Conservation (phyloP, 106 monocot species). For the Agapanthus africanus region DNA sequence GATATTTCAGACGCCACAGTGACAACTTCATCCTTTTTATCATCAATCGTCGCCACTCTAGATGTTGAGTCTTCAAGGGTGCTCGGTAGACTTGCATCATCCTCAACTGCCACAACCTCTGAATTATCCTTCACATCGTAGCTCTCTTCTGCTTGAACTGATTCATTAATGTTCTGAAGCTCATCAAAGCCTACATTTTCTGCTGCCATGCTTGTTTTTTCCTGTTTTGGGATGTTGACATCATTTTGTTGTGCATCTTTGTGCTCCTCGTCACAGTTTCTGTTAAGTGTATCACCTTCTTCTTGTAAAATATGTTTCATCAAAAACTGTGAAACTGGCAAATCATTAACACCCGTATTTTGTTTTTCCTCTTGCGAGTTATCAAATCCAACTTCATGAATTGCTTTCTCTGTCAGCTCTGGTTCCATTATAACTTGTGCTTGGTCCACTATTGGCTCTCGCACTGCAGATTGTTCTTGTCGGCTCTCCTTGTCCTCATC, state of each 20-base stretch:
- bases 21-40: not conserved
- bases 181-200: conserved; percentile 3
- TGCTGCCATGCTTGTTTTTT: conserved; percentile 20
- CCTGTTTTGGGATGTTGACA: conserved; percentile 6
- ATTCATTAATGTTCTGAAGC: conserved; percentile 2
- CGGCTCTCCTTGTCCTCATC: conserved; percentile 2
- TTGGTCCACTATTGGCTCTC: conserved; percentile 8
- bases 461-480: conserved; percentile 2
- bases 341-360: too few relatives aligned
- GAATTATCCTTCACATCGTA: conserved; percentile 10
- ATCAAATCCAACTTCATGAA: conserved; percentile 10
- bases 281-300: conserved; percentile 16
- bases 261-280: conserved; percentile 7
- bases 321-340: conserved; percentile 51
- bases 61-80: too few relatives aligned
- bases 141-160: conserved; percentile 7
- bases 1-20: not conserved
- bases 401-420: conserved; percentile 11
- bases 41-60: not conserved
- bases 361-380: conserved; percentile 14
- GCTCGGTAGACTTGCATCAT: too few relatives aligned
- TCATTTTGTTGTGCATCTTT: too few relatives aligned
- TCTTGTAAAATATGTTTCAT: conserved; percentile 41
- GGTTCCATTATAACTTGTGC: conserved; percentile 5
- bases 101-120: too few relatives aligned